Conservation (phyloP, 768 basidiomycete genomes). For the Guyanaporus albipodus region DNA sequence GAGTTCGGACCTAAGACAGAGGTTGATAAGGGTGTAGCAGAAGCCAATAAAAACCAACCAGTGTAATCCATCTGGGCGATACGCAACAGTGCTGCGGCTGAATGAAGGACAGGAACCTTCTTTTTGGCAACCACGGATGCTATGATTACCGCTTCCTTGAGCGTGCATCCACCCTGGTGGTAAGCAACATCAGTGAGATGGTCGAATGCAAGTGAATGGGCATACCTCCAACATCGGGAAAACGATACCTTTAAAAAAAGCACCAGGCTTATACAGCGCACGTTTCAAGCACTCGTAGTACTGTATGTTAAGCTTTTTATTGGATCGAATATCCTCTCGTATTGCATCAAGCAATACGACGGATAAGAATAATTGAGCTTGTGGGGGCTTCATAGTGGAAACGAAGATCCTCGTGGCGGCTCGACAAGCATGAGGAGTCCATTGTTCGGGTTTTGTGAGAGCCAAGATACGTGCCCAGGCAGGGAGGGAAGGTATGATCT, state of each 20-base stretch:
- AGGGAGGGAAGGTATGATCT: constrained; percentile 93
- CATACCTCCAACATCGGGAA: constrained; percentile 92
- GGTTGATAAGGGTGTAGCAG: neutral
- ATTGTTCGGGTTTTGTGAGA: constrained; percentile 85
- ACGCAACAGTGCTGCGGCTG: constrained; percentile 89
- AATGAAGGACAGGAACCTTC: constrained; percentile 94
- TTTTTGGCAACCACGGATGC: constrained; percentile 88
- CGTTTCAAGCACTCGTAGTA: constrained; percentile 92
- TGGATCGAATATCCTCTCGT: constrained; percentile 79
- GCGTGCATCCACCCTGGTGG: constrained; percentile 81
- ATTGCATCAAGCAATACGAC: constrained; percentile 90
- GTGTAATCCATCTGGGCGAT: constrained; percentile 97
- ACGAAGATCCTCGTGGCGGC: constrained; percentile 95
- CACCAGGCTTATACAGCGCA: constrained; percentile 91
- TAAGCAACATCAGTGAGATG: constrained; percentile 16
- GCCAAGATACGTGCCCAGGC: constrained; percentile 96
- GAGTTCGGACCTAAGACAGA: constrained; percentile 74
- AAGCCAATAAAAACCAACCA: constrained; percentile 42
- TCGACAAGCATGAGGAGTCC: constrained; percentile 93
- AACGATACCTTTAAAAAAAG: constrained; percentile 97
- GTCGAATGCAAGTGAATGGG: constrained; percentile 20
- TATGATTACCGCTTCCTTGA: constrained; percentile 93
- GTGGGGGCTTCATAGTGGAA: constrained; percentile 93
- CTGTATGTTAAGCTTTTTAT: constrained; percentile 89
- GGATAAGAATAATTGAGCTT: constrained; percentile 88